Conservation (phyloP, 768 basidiomycete species). For the Phylloporus sp. region DNA sequence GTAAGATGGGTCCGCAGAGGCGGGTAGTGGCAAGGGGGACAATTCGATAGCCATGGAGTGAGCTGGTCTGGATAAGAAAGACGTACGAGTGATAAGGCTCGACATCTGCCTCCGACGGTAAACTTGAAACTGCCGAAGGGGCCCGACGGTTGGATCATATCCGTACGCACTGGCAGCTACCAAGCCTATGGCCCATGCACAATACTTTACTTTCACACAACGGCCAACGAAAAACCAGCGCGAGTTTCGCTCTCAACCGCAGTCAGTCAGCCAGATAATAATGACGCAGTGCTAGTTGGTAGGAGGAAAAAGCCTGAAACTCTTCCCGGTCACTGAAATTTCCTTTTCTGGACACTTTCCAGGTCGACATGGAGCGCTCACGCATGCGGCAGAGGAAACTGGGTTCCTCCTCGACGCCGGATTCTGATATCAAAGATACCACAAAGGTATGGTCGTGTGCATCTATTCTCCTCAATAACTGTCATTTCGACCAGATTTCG, state of each 20-base stretch:
- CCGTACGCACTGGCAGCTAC: too few relatives aligned
- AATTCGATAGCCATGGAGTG: constrained; percentile 63
- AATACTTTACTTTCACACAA: too few relatives aligned
- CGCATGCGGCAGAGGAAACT: constrained; percentile 24
- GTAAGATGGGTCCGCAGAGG: constrained; percentile 62
- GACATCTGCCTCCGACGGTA: too few relatives aligned
- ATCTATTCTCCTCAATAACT: neutral
- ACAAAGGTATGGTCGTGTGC: constrained; percentile 4
- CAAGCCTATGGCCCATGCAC: too few relatives aligned
- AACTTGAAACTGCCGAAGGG: too few relatives aligned
- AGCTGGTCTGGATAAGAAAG: neutral
- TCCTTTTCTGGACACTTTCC: constrained; percentile 12
- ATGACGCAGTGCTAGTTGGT: too few relatives aligned
- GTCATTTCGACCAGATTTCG: constrained; percentile 2
- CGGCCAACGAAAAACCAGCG: too few relatives aligned
- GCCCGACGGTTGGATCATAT: too few relatives aligned
- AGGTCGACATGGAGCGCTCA: neutral
- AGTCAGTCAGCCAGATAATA: too few relatives aligned
- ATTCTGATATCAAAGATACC: neutral
- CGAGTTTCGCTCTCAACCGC: too few relatives aligned
- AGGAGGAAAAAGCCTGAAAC: too few relatives aligned
- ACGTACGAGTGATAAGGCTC: constrained; percentile 6
- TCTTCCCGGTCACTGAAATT: neutral
- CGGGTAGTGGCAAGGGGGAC: constrained; percentile 61
- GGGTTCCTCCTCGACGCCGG: neutral